Percentiles rank a stretch among this genome's conserved stretches.
Conservation (phyloP, 257 asterid genomes). For the Handroanthus guayacan region DNA sequence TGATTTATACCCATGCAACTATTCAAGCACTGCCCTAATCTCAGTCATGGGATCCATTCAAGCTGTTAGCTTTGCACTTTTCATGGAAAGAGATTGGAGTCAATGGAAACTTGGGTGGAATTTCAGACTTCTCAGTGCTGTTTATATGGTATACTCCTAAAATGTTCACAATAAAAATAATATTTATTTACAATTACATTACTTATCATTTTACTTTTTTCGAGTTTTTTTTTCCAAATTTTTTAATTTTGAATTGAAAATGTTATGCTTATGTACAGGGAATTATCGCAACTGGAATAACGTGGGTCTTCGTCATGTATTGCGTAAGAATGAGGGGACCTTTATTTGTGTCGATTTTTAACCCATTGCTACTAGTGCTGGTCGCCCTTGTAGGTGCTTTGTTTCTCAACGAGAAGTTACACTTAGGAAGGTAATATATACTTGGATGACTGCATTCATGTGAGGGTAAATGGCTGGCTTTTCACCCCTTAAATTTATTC, state of each 20-base stretch:
- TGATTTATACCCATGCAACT: slow-evolving; percentile 63
- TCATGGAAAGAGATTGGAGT: slow-evolving; percentile 51
- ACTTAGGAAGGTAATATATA: slow-evolving; percentile 65
- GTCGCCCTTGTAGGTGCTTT: slow-evolving; percentile 68
- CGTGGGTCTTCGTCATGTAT: slow-evolving; percentile 52
- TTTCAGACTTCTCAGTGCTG: slow-evolving; percentile 55
- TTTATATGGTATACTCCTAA: slow-evolving; percentile 52
- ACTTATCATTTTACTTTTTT: no score
- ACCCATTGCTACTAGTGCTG: slow-evolving; percentile 67
- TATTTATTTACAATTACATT: no score
- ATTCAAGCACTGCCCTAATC: slow-evolving; percentile 77
- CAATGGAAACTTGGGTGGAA: slow-evolving; percentile 78
- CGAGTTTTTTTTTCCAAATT: no score
- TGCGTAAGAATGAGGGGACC: slow-evolving; percentile 79
- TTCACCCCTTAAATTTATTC: no score
- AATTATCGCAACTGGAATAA: slow-evolving; percentile 55
- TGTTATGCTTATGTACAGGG: slow-evolving; percentile 51
- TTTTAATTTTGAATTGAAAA: background rate
- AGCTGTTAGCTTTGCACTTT: slow-evolving; percentile 56
- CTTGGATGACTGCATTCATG: background rate
- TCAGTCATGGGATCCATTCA: slow-evolving; percentile 67
- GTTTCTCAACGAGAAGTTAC: slow-evolving; percentile 59
- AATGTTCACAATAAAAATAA: no score
- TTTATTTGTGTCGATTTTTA: slow-evolving; percentile 66
- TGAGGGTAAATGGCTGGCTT: no score